Base-by-base conservation (phyloP, 2,329 filamentous ascomycete species). In the Monosporascus cannonballus region DNA sequence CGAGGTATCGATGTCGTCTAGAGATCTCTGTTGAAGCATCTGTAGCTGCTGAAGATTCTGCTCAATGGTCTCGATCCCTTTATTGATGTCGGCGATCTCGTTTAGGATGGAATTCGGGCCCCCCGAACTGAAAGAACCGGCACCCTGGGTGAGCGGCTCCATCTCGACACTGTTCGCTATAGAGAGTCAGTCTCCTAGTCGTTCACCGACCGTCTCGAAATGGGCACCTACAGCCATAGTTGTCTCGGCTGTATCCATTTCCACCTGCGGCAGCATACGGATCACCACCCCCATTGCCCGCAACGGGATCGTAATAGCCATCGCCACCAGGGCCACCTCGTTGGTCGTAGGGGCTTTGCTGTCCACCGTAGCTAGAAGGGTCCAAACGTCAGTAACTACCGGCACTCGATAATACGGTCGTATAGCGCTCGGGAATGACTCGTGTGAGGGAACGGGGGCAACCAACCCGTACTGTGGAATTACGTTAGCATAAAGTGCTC, bases 61-160 rank as follows among this genome's bases (percentile, higher is more conserved):
- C 64, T 91, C 84, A 64, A 96, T 83, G 54, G 84, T 77, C 57
- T 88, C 81, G 64, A 96, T 88, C 42, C 85, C 87, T 54, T 81
- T 77, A 68, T 91, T 87, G 67, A 96, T 87, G 46, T 89, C 84
- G 54, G 84, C 82, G 73, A 90, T 94, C 69, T 94, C 87, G 73
- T 95, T 90, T 55, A 96, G 80, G 60, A 96, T 87, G 52, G 82
- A 82, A 67, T 90, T 91, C 44, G 87, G 84, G 69, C 91, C 83
- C 61, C 71, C 63, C 48, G 69, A 67, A 41, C 68, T 76, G 50
- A 78, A 76, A 48, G 71, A 70, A 49, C 73, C 65, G 48, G 73
- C 76, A 54, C 78, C 79, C 56, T 79, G 77, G 45, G 76, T 70
- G 46, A 89, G 78, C 14, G 86, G 79, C 47, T 81, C 80, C 85